Percentiles rank a stretch among this genome's conserved stretches.
These are phyloP conservation scores for carrot (Daucus carota) DNA, from an alignment of 129 eudicot species.

Conservation along the genomic window DH1_v3.0 NC_030381.2:48519501-48520000, in stretches of 20 bases:
- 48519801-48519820: slow-evolving; percentile 70
- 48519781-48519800: slow-evolving; percentile 64
- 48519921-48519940: slow-evolving; percentile 27
- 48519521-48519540: slow-evolving; percentile 45
- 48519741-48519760: slow-evolving; percentile 45
- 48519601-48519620: slow-evolving; percentile 47
- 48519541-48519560: slow-evolving; percentile 42
- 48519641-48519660: slow-evolving; percentile 51
- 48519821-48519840: slow-evolving; percentile 49
- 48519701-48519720: slow-evolving; percentile 48
- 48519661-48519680: slow-evolving; percentile 45
- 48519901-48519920: slow-evolving; percentile 29
- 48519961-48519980: slow-evolving; percentile 56
- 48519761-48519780: slow-evolving; percentile 55
- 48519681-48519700: slow-evolving; percentile 45
- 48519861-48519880: slow-evolving; percentile 51
- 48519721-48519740: slow-evolving; percentile 55
- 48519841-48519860: slow-evolving; percentile 59
- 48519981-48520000: slow-evolving; percentile 28
- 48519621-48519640: slow-evolving; percentile 34
- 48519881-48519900: slow-evolving; percentile 47
- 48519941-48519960: slow-evolving; percentile 58
- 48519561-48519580: slow-evolving; percentile 49
- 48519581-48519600: slow-evolving; percentile 55
- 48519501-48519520: slow-evolving; percentile 45